Percentiles rank a stretch among this genome's conserved stretches.
phyloP scores from a whole-genome alignment of 2,329 filamentous ascomycete species.

The Xylariales sp. region DNA sequence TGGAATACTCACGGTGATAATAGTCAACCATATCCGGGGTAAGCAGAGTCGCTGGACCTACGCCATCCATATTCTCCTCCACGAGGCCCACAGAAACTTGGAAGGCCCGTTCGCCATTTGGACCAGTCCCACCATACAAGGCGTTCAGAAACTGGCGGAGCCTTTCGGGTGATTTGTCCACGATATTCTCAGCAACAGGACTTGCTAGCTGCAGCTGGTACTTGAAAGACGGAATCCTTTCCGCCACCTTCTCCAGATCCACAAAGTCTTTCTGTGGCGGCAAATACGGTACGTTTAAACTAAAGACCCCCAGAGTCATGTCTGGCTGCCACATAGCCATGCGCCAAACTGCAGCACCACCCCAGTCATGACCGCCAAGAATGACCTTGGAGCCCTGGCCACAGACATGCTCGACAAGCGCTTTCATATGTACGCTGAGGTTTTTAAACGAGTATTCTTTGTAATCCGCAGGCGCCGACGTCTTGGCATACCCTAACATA shows the following conservation, averaged over 20 bases:
- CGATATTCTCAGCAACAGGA: constrained; percentile 58
- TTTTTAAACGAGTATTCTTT: constrained; percentile 67
- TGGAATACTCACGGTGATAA: constrained; percentile 68
- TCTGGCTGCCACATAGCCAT: constrained; percentile 68
- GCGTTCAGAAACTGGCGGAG: constrained; percentile 67
- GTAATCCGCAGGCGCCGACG: constrained; percentile 60
- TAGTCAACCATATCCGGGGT: constrained; percentile 68
- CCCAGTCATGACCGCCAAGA: constrained; percentile 92
- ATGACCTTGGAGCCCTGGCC: constrained; percentile 61
- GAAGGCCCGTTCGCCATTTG: constrained; percentile 54
- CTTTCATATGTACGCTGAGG: constrained; percentile 69
- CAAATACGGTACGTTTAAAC: constrained; percentile 72
- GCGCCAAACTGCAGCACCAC: constrained; percentile 73
- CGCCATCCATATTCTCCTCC: constrained; percentile 55
- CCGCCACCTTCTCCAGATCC: constrained; percentile 56
- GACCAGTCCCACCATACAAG: constrained; percentile 63
- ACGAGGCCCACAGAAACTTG: constrained; percentile 56
- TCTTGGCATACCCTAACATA: constrained; percentile 81
- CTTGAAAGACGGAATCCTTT: constrained; percentile 61
- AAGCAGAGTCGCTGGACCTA: constrained; percentile 57
- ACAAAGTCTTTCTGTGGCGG: constrained; percentile 49
- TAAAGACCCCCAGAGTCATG: constrained; percentile 71
- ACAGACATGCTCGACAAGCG: constrained; percentile 56
- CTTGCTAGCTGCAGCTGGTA: constrained; percentile 82
- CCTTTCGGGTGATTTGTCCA: constrained; percentile 46